phyloP scores from a whole-genome alignment of 2,329 filamentous ascomycete genomes.

The Acephala macrosclerotiorum region DNA sequence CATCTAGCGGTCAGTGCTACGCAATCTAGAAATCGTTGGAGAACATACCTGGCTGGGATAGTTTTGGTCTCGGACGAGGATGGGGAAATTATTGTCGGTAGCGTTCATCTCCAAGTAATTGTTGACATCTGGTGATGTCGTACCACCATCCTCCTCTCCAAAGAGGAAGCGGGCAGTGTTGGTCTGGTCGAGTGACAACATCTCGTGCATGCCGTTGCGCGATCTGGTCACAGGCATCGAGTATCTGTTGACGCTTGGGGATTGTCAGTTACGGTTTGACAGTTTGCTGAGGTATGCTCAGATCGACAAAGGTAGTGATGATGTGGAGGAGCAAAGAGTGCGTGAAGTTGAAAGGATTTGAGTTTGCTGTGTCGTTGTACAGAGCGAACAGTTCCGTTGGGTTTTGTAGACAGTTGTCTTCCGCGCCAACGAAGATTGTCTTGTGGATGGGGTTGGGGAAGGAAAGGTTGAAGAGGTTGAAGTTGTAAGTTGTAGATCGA shows the following conservation, averaged over 20 bases:
- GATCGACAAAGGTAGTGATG: not conserved
- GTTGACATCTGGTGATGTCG: conserved; percentile 61
- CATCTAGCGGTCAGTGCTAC: conserved; percentile 50
- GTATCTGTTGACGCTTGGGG: conserved; percentile 80
- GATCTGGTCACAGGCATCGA: conserved; percentile 88
- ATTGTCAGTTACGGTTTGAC: conserved; percentile 32
- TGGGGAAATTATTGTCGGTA: conserved; percentile 86
- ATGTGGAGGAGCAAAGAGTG: not conserved
- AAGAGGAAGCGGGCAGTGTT: conserved; percentile 89
- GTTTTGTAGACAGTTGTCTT: not conserved
- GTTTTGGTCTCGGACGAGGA: conserved; percentile 72
- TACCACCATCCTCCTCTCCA: conserved; percentile 71
- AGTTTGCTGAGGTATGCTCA: conserved; percentile 10
- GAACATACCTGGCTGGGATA: conserved; percentile 42
- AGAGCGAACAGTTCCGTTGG: not conserved
- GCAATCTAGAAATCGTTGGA: not conserved
- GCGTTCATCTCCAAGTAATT: conserved; percentile 75
- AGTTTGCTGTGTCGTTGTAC: not conserved
- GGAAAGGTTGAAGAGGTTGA: not conserved
- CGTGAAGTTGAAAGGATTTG: not conserved
- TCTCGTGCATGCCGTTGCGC: conserved; percentile 71
- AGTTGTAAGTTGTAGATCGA: not conserved
- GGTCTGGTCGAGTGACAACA: conserved; percentile 76
- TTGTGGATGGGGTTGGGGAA: not conserved
- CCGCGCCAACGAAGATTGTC: not conserved